Base-by-base conservation (phyloP, 257 asterid species). In the Salvia miltiorrhiza region DNA sequence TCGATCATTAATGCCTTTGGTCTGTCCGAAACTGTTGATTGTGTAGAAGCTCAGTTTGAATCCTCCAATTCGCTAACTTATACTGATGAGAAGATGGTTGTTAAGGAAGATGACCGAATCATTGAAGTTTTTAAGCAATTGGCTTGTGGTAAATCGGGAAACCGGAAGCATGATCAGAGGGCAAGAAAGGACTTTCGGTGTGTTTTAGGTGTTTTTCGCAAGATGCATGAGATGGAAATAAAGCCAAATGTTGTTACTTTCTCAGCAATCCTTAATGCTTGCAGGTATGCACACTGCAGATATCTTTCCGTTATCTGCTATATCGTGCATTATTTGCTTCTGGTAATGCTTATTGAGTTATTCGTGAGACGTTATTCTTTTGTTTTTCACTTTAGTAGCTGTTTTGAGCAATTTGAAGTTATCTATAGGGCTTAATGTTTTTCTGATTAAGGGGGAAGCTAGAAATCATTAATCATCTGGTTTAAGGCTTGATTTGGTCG, bases 191-290 rank as follows among this genome's bases (percentile, higher is more conserved):
- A 89, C 72, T 84, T 94, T 40, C 78, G 80, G 19, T 91, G 92
- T 49, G 85, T 94, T 56, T 75, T 86, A 78, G 87, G 87, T 57
- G 88, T 94, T 73, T 89, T 94, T 73, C 77, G 77, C 39, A 89
- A 86, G 89, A 94, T 91, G 99, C 97, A 89, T 66, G 97, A 89
- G 77, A 76, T 87, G 93, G 63, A 86, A 64, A 94, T 91, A 70
- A 94, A 91, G 82, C 99, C 99, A 30, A 94, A 91, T 70, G 97
- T 94, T 41, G 96, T 94, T 65, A 94, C 97, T 21, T 94, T 94
- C 85, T 94, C 97, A 1, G 97, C 96, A 14, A 89, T 91, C 72
- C 86, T 91, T 49, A 94, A 86, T 76, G 97, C 97, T 68, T 91
- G 99, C 97, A 93, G 97, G 99, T 90, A 79, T 20, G 8, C 23